Conservation (phyloP, 371 early-diverging fungal genomes). For the Vairimorpha ceranae region DNA sequence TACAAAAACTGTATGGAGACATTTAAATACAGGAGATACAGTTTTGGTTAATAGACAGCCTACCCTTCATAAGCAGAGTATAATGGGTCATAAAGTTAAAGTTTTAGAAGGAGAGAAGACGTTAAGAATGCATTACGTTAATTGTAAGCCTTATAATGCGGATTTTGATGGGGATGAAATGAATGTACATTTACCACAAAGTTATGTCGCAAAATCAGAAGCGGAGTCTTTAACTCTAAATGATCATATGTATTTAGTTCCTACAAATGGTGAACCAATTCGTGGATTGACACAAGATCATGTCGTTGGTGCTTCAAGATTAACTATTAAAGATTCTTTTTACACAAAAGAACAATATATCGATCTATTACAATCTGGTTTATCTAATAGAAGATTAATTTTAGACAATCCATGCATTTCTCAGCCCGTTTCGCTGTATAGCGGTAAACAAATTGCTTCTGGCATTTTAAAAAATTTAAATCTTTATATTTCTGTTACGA, state of each 20-base stretch:
- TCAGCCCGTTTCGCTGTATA: conserved; percentile 80
- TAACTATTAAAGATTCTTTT: conserved; percentile 81
- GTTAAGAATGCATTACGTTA: conserved; percentile 97
- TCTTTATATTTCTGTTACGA: conserved; percentile 71
- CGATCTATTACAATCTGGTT: conserved; percentile 76
- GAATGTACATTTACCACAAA: conserved; percentile 99
- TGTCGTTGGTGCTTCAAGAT: conserved; percentile 84
- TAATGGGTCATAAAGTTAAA: conserved; percentile 94
- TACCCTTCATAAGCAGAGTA: conserved; percentile 95
- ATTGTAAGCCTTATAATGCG: conserved; percentile 90
- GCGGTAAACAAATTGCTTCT: conserved; percentile 82
- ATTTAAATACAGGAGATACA: conserved; percentile 88
- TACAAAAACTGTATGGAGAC: conserved; percentile 89
- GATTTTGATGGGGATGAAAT: conserved; percentile 99
- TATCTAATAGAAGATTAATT: conserved; percentile 53
- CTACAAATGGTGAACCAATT: conserved; percentile 91
- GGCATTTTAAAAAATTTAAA: conserved; percentile 42
- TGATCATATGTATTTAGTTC: conserved; percentile 89
- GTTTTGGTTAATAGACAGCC: conserved; percentile 97
- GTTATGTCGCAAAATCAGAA: conserved; percentile 85
- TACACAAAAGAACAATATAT: conserved; percentile 80
- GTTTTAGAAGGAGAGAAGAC: conserved; percentile 93
- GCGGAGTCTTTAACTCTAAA: conserved; percentile 83
- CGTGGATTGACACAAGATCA: conserved; percentile 98
- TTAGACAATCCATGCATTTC: conserved; percentile 48